Percentiles rank a stretch among this genome's conserved stretches.
phyloP scores from a whole-genome alignment of 108 stramenopile genomes.

The Skeletonema marinoi region DNA sequence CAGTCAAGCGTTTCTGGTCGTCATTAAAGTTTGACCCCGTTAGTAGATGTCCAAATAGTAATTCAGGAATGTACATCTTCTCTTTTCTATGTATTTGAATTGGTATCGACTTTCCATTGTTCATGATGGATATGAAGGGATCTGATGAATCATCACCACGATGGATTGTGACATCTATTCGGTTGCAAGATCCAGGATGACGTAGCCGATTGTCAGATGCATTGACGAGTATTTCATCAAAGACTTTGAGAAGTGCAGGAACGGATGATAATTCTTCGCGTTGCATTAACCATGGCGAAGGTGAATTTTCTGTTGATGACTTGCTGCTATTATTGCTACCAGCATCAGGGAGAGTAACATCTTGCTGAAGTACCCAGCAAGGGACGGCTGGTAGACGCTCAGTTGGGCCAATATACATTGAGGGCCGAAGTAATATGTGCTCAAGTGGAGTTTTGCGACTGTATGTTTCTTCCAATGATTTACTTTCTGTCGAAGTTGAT shows the following conservation, averaged over 20 bases:
- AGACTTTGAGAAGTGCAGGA: slow-evolving; percentile 81
- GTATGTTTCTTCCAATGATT: slow-evolving; percentile 53
- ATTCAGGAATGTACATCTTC: slow-evolving; percentile 89
- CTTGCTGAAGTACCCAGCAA: slow-evolving; percentile 84
- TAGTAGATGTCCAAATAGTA: slow-evolving; percentile 97
- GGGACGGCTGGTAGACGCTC: slow-evolving; percentile 52
- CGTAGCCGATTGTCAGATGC: slow-evolving; percentile 90
- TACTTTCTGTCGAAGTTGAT: not conserved
- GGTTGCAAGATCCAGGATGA: slow-evolving; percentile 64
- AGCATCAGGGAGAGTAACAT: not conserved
- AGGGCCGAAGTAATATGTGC: slow-evolving; percentile 69
- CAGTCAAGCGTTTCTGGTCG: slow-evolving; percentile 89
- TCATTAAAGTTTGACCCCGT: slow-evolving; percentile 99
- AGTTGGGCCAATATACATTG: slow-evolving; percentile 72
- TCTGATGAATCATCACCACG: slow-evolving; percentile 46
- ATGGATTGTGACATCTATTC: slow-evolving; percentile 74
- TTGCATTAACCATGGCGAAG: slow-evolving; percentile 28
- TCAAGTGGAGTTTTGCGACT: slow-evolving; percentile 66
- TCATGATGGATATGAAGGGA: slow-evolving; percentile 73
- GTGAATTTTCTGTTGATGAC: not conserved
- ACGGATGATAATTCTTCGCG: slow-evolving; percentile 28
- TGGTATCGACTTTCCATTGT: slow-evolving; percentile 84
- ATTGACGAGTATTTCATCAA: slow-evolving; percentile 96
- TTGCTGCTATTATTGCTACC: not conserved
- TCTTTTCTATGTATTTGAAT: slow-evolving; percentile 63